phyloP scores from a whole-genome alignment of 495 filamentous ascomycete species.

The Parmelia sp. region DNA sequence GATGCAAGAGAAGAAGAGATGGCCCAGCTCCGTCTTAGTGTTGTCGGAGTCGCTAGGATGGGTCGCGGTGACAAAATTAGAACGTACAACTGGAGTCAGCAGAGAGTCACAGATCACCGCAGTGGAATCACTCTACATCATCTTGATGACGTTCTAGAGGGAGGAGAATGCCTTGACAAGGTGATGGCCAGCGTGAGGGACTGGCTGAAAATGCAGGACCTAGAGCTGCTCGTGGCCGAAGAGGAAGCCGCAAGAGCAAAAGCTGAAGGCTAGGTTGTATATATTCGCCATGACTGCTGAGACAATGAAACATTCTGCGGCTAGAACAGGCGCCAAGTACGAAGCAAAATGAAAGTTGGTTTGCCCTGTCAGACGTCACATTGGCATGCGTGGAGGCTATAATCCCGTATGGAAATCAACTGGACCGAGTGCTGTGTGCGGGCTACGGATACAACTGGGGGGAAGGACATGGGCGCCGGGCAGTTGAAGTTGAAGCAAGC shows the following conservation, averaged over 20 bases:
- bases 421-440: not conserved
- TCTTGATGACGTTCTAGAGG: slow-evolving; percentile 70
- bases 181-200: slow-evolving; percentile 57
- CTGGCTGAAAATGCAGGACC: slow-evolving; percentile 74
- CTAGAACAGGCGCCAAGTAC: not conserved
- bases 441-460: not conserved
- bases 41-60: slow-evolving; percentile 70
- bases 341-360: not conserved
- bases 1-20: slow-evolving; percentile 83
- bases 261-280: not conserved
- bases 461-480: not conserved
- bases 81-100: slow-evolving; percentile 93
- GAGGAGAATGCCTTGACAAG: slow-evolving; percentile 46
- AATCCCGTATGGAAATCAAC: not conserved
- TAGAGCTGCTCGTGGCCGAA: slow-evolving; percentile 57
- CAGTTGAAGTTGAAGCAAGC: not conserved
- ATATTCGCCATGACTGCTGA: not conserved
- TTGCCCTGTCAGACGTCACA: not conserved
- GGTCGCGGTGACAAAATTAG: slow-evolving; percentile 88
- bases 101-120: slow-evolving; percentile 89
- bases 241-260: slow-evolving; percentile 30
- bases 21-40: slow-evolving; percentile 60
- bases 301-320: not conserved
- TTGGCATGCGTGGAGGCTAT: not conserved
- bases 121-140: slow-evolving; percentile 77